A percentile compares a stretch with the other conserved stretches of the same genome.
Conservation (phyloP, 805 yeast genomes). For the Pichia heedii region DNA sequence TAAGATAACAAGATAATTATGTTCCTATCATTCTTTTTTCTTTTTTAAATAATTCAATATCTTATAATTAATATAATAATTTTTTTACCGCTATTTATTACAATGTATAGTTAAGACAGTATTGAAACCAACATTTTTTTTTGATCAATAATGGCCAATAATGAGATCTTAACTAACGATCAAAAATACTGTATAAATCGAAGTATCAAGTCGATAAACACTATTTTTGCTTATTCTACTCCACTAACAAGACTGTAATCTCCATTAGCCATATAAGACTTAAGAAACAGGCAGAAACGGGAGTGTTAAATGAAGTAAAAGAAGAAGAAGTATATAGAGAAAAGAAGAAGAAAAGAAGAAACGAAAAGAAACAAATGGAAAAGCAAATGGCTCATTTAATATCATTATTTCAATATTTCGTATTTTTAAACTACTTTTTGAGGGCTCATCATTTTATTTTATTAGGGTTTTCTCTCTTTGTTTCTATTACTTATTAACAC, state of each 20-base stretch:
- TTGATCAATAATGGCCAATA: constrained; percentile 44
- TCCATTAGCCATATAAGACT: constrained; percentile 20
- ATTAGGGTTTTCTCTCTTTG: not conserved
- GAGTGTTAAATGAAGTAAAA: constrained; percentile 12
- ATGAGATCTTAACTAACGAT: not conserved
- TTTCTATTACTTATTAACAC: not conserved
- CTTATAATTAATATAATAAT: too few species aligned
- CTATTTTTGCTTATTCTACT: constrained; percentile 22
- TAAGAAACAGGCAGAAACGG: constrained; percentile 26
- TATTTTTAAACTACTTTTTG: not conserved
- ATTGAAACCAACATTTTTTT: constrained; percentile 16
- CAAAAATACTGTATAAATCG: not conserved
- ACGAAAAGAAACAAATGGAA: too few species aligned
- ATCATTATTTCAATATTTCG: too few species aligned
- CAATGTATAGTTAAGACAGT: not conserved
- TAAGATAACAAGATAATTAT: too few species aligned
- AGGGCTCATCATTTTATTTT: not conserved
- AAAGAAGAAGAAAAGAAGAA: too few species aligned
- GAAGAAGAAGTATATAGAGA: not conserved
- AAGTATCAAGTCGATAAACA: constrained; percentile 19
- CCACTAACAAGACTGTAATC: constrained; percentile 27
- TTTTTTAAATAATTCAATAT: too few species aligned
- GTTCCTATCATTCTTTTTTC: too few species aligned
- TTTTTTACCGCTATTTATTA: not conserved
- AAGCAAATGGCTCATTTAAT: too few species aligned